Evolutionary conservation across 176 grass and related monocot species (phyloP), one percentile per base, ranked within the genome.

Genomic region (Tuctoria greenei): DNA sequence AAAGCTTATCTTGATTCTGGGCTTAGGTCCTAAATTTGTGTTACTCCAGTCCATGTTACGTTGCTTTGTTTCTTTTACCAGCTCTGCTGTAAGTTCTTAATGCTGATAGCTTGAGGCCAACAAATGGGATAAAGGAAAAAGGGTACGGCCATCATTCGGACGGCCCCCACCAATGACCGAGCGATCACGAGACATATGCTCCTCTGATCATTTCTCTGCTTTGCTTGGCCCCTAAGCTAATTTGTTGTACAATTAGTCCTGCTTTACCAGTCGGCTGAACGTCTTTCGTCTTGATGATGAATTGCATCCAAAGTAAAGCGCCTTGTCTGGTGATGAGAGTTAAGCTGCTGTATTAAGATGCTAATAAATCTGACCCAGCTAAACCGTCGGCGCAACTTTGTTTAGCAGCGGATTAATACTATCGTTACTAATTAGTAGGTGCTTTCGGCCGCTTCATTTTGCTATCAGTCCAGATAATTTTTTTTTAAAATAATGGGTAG

Each of bases 201-300:
- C 51, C 51, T 55, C 51, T 12, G 23, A 6, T 12, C 4, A 21
- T 41, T 69, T 54, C 3, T 17, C 21, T 55, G 14, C 61, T 20
- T 75, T 79, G 75, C 81, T 63, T 85, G 71, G n/a, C 31, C 12
- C 80, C 7, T 5, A 79, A 69, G 76, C 37, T n/a, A n/a, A 58
- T 85, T 54, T 15, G 11, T 1, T 13, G 38, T 45, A 26, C 40
- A 15, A 14, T 44, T 4, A 51, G 50, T 58, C 21, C 55, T 21
- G 23, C 21, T 58, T 58, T 57, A 57, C 55, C 23, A 58, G 55
- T 58, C 23, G 55, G 55, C 8, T 43, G 37, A 0, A 68, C 7
- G 15, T 35, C 13, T 44, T 46, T 43, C 1, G 8, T 35, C 1
- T 2, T 40, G n/a, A 58, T 77, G 11, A 71, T 64, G 38, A 63